Conservation (phyloP, 2,329 filamentous ascomycete genomes). For the Xylariaceae sp. region DNA sequence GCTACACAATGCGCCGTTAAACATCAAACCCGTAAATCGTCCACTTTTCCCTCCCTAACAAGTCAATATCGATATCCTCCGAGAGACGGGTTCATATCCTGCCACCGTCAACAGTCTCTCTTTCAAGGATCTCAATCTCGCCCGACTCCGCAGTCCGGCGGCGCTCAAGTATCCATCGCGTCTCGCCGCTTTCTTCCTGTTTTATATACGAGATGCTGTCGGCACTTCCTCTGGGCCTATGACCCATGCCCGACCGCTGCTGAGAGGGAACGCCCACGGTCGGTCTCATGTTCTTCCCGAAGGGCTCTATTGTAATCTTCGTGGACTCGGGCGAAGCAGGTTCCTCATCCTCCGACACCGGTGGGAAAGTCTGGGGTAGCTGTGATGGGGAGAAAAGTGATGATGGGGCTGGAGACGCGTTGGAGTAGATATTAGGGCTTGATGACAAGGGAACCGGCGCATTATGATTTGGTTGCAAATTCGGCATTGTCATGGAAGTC, state of each 20-base stretch:
- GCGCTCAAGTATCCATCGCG: conserved; percentile 66
- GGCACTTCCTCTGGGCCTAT: conserved; percentile 45
- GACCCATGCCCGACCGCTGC: conserved; percentile 34
- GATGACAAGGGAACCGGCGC: conserved; percentile 24
- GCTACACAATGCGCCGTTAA: too few relatives aligned
- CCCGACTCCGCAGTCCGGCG: conserved; percentile 62
- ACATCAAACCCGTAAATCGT: too few relatives aligned
- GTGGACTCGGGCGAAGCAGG: conserved; percentile 9
- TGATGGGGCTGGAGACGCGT: conserved; percentile 20
- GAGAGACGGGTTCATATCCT: conserved; percentile 32
- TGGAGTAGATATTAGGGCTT: conserved; percentile 18
- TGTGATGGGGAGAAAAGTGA: conserved; percentile 23
- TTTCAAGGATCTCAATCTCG: conserved; percentile 60
- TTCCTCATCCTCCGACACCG: conserved; percentile 39
- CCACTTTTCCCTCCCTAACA: too few relatives aligned
- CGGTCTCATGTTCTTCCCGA: conserved; percentile 21
- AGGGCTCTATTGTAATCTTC: conserved; percentile 6
- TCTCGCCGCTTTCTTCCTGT: conserved; percentile 56
- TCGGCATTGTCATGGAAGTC: conserved; percentile 36
- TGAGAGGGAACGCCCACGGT: conserved; percentile 19
- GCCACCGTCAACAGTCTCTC: conserved; percentile 59
- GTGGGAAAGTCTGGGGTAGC: conserved; percentile 31
- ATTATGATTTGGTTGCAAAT: conserved; percentile 20
- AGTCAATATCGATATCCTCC: neutral
- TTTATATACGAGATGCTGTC: conserved; percentile 68